Evolutionary conservation across 1,139 yeast species (phyloP).

Genomic region (Yamadazyma epiphylla): DNA sequence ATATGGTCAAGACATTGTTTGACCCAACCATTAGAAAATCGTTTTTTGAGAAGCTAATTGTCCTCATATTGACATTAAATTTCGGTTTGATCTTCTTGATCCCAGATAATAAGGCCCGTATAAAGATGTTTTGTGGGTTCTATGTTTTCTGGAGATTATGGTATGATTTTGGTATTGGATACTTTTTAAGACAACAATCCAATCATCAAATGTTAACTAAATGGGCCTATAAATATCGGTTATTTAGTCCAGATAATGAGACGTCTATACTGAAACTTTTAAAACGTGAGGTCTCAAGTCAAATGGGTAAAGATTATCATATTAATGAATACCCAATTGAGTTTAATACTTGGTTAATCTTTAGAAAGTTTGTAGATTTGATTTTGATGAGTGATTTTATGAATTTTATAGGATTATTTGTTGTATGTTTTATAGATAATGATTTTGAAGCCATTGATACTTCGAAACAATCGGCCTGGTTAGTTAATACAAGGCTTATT

Average conservation of each 20-base stretch:
- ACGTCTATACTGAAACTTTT: constrained; percentile 40
- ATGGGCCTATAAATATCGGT: constrained; percentile 45
- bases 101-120: constrained; percentile 28
- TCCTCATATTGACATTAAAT: constrained; percentile 49
- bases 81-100: constrained; percentile 45
- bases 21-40: constrained; percentile 76
- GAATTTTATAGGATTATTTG: constrained; percentile 68
- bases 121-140: constrained; percentile 45
- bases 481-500: constrained; percentile 33
- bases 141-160: constrained; percentile 76
- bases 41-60: constrained; percentile 58
- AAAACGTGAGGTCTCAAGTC: constrained; percentile 46
- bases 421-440: constrained; percentile 48
- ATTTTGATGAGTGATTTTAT: constrained; percentile 85
- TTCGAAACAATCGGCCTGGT: constrained; percentile 28
- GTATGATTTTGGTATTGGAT: constrained; percentile 80
- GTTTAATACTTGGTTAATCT: constrained; percentile 80
- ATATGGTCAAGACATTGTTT: constrained; percentile 78
- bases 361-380: constrained; percentile 77
- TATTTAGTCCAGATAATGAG: constrained; percentile 39
- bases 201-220: constrained; percentile 52
- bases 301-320: constrained; percentile 55
- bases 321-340: constrained; percentile 60
- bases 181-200: constrained; percentile 65
- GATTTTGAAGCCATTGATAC: constrained; percentile 37